phyloP scores from a whole-genome alignment of 2,329 filamentous ascomycete species.

The Reticulascus tulasneorum region DNA sequence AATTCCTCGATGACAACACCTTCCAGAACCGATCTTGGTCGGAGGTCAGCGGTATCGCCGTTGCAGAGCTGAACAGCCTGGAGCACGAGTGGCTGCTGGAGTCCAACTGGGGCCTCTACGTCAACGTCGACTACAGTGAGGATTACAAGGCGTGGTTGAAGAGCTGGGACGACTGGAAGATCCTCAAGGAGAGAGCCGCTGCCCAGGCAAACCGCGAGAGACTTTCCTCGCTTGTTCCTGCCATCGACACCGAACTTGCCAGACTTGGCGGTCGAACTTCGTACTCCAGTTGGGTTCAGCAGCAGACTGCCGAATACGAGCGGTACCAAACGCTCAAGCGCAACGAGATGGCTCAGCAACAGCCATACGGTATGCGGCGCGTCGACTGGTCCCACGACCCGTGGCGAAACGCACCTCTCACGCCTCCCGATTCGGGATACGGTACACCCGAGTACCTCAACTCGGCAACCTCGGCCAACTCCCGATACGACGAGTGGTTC shows the following conservation, averaged over 20 bases:
- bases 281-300: constrained; percentile 46
- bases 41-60: constrained; percentile 85
- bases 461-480: constrained; percentile 51
- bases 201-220: constrained; percentile 38
- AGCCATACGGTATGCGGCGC: constrained; percentile 29
- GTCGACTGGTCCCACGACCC: constrained; percentile 11
- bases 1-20: constrained; percentile 94
- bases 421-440: constrained; percentile 59
- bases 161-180: constrained; percentile 56
- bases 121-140: constrained; percentile 74
- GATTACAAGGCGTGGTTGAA: constrained; percentile 62
- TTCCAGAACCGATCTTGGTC: constrained; percentile 98
- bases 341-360: constrained; percentile 27
- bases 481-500: constrained; percentile 57
- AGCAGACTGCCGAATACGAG: constrained; percentile 53
- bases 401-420: constrained; percentile 40
- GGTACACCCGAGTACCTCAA: constrained; percentile 56
- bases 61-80: constrained; percentile 77
- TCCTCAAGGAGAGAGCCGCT: constrained; percentile 47
- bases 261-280: constrained; percentile 32
- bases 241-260: constrained; percentile 18
- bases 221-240: constrained; percentile 41
- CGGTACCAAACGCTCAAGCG: constrained; percentile 42
- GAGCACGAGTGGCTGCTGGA: constrained; percentile 84
- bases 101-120: constrained; percentile 81